These are phyloP conservation scores for Saccharata proteae DNA, from an alignment of 2,329 filamentous ascomycete genomes.

Conservation along the genomic window DNA sequence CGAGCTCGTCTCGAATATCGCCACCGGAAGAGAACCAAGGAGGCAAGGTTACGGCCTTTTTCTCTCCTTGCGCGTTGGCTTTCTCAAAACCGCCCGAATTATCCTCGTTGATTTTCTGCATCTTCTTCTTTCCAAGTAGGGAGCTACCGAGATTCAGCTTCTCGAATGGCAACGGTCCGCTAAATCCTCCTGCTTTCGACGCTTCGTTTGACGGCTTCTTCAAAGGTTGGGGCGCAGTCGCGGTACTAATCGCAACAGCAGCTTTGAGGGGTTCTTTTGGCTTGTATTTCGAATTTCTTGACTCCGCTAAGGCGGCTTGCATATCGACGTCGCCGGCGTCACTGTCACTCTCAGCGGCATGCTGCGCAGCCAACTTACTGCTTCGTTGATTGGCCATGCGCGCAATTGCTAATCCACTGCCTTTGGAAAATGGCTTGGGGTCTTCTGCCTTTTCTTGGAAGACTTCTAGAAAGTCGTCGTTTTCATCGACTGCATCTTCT, in stretches of 20 bases:
- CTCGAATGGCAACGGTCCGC: conserved; percentile 82
- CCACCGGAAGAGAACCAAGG: conserved; percentile 58
- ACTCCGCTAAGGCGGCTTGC: conserved; percentile 60
- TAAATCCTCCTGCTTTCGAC: conserved; percentile 50
- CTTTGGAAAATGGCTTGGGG: conserved; percentile 31
- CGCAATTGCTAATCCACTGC: conserved; percentile 49
- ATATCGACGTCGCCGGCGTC: conserved; percentile 72
- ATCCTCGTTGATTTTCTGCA: conserved; percentile 40
- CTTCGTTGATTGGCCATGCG: conserved; percentile 64
- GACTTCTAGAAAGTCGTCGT: conserved; percentile 33
- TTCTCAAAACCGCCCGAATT: conserved; percentile 55
- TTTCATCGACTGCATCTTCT: conserved; percentile 32
- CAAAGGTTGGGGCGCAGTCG: conserved; percentile 5
- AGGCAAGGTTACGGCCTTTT: conserved; percentile 48
- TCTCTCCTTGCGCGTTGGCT: conserved; percentile 27
- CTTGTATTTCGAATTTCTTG: conserved; percentile 41
- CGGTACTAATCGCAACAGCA: not conserved
- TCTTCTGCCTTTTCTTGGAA: conserved; percentile 36
- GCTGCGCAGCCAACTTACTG: conserved; percentile 37
- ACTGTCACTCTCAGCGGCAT: conserved; percentile 35
- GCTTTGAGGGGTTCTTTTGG: conserved; percentile 10
- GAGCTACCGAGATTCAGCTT: conserved; percentile 60
- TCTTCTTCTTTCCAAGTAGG: conserved; percentile 39
- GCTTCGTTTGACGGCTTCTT: conserved; percentile 25
- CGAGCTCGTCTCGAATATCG: conserved; percentile 44